These are phyloP conservation scores for Balamuthia mandrillaris DNA, from an alignment of 208 protist species.

Conservation along the genomic window DNA sequence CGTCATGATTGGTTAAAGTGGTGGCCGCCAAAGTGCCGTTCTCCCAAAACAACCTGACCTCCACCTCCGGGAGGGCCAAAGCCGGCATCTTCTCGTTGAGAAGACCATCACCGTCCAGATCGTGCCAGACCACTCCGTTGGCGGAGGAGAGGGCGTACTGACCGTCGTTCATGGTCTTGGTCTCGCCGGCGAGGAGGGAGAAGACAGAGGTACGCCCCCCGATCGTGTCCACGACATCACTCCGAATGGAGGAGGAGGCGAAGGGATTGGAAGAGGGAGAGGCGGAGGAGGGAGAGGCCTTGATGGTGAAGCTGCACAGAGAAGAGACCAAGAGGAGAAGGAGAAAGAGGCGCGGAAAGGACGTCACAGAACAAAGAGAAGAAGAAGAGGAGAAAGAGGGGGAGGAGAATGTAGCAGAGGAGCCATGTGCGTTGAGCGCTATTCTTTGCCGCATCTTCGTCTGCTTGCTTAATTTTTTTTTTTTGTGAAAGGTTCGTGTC, in stretches of 20 bases:
- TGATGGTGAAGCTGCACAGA: neutral
- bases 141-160: conserved; percentile 26
- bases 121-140: conserved; percentile 25
- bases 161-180: neutral
- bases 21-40: neutral
- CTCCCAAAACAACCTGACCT: neutral
- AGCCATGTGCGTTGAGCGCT: neutral
- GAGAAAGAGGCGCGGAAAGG: neutral
- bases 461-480: too few relatives aligned
- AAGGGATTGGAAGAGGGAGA: neutral
- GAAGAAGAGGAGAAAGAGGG: neutral
- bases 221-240: neutral
- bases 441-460: too few relatives aligned
- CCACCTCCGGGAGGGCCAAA: neutral
- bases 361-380: neutral
- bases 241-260: neutral
- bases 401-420: neutral
- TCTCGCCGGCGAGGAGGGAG: neutral
- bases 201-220: neutral
- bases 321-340: neutral
- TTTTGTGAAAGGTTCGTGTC: too few relatives aligned
- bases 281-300: neutral
- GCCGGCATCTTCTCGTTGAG: neutral
- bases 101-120: neutral
- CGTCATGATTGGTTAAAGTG: neutral